These are phyloP conservation scores for Curvularia lunata DNA, from an alignment of 2,329 filamentous ascomycete species.

Conservation along the genomic window DNA sequence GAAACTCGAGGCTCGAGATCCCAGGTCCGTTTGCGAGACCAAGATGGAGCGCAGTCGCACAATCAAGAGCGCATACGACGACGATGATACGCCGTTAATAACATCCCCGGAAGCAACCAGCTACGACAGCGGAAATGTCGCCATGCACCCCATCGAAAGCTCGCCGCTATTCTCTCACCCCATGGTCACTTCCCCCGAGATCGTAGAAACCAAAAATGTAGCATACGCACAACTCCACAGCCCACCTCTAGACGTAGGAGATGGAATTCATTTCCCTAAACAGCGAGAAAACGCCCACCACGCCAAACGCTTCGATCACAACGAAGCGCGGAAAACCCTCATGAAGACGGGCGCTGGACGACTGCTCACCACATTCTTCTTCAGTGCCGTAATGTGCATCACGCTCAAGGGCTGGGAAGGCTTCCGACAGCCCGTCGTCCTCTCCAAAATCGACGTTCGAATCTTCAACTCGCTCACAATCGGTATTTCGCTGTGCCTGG, in stretches of 20 bases:
- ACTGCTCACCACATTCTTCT: slow-evolving; percentile 38
- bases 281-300: slow-evolving; percentile 17
- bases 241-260: slow-evolving; percentile 25
- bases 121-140: slow-evolving; percentile 31
- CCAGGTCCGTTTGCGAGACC: background rate
- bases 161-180: slow-evolving; percentile 18
- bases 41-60: slow-evolving; percentile 18
- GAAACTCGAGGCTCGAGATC: background rate
- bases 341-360: slow-evolving; percentile 36
- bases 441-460: slow-evolving; percentile 37
- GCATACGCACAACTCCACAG: slow-evolving; percentile 27
- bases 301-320: slow-evolving; percentile 42
- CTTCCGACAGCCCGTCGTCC: slow-evolving; percentile 27
- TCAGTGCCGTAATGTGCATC: slow-evolving; percentile 39
- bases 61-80: slow-evolving; percentile 5
- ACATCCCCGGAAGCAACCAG: slow-evolving; percentile 21
- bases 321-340: slow-evolving; percentile 38
- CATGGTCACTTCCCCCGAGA: slow-evolving; percentile 22
- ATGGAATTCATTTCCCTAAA: slow-evolving; percentile 25
- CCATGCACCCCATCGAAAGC: slow-evolving; percentile 31
- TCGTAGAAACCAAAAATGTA: slow-evolving; percentile 22
- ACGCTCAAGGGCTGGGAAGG: slow-evolving; percentile 42
- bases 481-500: slow-evolving; percentile 43
- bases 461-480: slow-evolving; percentile 46
- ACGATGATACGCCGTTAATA: slow-evolving; percentile 19